Percentiles rank a stretch among this genome's conserved stretches.
These are phyloP conservation scores for Anthracocystis panici-leucophaei DNA, from an alignment of 1,284 basidiomycete genomes.

Conservation along the genomic window DNA sequence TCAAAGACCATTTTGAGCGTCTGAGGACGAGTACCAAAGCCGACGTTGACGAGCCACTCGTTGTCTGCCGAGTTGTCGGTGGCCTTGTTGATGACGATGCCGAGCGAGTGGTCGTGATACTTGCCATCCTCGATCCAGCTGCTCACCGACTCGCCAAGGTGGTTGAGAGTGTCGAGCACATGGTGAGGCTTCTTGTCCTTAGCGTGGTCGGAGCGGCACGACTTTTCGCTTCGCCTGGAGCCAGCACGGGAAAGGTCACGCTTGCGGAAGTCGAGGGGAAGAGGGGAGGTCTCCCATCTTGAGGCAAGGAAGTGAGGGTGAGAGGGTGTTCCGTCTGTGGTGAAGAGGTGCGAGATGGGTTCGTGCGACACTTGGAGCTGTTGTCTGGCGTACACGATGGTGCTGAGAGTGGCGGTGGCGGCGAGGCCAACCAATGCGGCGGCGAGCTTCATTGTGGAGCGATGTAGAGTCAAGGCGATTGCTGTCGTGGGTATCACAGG, in stretches of 20 bases:
- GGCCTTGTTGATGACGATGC: slow-evolving; percentile 54
- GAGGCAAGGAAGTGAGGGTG: slow-evolving; percentile 40
- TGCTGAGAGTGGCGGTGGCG: slow-evolving; percentile 31
- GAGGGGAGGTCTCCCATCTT: slow-evolving; percentile 43
- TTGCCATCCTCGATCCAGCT: slow-evolving; percentile 43
- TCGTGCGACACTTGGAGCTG: slow-evolving; percentile 45
- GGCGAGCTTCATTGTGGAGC: slow-evolving; percentile 37
- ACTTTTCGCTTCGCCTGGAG: slow-evolving; percentile 31
- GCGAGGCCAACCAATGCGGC: slow-evolving; percentile 35
- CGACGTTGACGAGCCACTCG: slow-evolving; percentile 60
- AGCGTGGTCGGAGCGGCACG: slow-evolving; percentile 16
- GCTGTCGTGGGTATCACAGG: background rate
- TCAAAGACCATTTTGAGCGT: slow-evolving; percentile 56
- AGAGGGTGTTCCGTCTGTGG: slow-evolving; percentile 31
- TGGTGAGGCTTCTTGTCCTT: slow-evolving; percentile 9
- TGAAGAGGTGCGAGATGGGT: slow-evolving; percentile 35
- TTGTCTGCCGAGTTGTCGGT: slow-evolving; percentile 55
- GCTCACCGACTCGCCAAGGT: slow-evolving; percentile 29
- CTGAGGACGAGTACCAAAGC: slow-evolving; percentile 48
- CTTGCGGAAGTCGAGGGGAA: slow-evolving; percentile 45
- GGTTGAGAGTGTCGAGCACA: slow-evolving; percentile 21
- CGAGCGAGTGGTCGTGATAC: slow-evolving; percentile 41
- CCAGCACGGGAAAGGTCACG: slow-evolving; percentile 28
- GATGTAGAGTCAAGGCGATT: slow-evolving; percentile 1
- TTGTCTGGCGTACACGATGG: slow-evolving; percentile 21